These are phyloP conservation scores for Aspergillus biplanus DNA, from an alignment of 495 filamentous ascomycete species.

Conservation along the genomic window DNA sequence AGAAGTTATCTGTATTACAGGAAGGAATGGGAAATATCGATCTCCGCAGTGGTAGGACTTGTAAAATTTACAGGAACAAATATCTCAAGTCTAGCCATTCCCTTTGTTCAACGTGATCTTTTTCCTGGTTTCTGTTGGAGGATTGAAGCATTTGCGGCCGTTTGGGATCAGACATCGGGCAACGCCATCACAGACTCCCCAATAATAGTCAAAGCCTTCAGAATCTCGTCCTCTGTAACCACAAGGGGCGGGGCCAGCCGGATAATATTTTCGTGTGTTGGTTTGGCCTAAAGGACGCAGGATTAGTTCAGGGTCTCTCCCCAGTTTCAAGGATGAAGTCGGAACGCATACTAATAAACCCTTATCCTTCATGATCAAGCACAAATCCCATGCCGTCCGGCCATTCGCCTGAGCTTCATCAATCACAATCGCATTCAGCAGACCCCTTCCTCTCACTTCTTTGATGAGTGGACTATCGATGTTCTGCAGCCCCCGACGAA, in stretches of 20 bases:
- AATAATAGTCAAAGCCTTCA: conserved; percentile 54
- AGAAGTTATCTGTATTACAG: too few relatives aligned
- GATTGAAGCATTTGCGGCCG: too few relatives aligned
- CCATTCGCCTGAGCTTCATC: conserved; percentile 86
- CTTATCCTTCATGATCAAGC: conserved; percentile 93
- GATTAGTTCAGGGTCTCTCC: too few relatives aligned
- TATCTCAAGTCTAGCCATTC: too few relatives aligned
- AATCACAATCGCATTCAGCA: conserved; percentile 96
- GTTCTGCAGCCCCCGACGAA: conserved; percentile 73
- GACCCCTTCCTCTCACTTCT: conserved; percentile 84
- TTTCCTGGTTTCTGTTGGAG: too few relatives aligned
- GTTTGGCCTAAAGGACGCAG: conserved; percentile 67
- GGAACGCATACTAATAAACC: conserved; percentile 60
- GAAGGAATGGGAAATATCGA: too few relatives aligned
- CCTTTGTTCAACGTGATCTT: too few relatives aligned
- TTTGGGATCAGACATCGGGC: conserved; percentile 38
- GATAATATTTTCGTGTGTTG: conserved; percentile 96
- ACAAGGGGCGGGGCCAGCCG: conserved; percentile 61
- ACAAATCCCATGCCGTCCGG: conserved; percentile 92
- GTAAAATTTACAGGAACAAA: too few relatives aligned
- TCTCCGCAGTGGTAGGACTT: too few relatives aligned
- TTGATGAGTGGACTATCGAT: conserved; percentile 81
- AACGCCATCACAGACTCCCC: conserved; percentile 51
- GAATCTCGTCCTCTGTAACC: conserved; percentile 59
- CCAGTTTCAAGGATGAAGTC: too few relatives aligned